phyloP scores from a whole-genome alignment of 2,329 filamentous ascomycete species.

The Amauroascus niger region DNA sequence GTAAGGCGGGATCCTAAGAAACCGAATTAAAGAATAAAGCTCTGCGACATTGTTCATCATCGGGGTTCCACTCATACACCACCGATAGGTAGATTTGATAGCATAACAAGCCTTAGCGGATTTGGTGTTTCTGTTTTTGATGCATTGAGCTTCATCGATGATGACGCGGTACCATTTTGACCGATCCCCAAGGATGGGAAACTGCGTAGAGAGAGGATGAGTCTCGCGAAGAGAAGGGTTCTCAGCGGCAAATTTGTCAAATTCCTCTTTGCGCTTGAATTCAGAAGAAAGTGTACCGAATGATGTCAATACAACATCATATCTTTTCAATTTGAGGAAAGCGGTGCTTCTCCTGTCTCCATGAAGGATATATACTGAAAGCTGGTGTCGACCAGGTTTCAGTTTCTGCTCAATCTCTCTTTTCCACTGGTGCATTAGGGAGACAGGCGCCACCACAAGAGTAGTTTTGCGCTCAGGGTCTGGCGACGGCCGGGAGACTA shows the following conservation, averaged over 20 bases:
- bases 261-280: constrained; percentile 50
- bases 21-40: constrained; percentile 65
- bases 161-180: constrained; percentile 60
- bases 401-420: constrained; percentile 66
- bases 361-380: constrained; percentile 63
- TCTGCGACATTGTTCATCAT: constrained; percentile 83
- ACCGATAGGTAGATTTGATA: constrained; percentile 53
- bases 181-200: constrained; percentile 52
- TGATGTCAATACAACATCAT: constrained; percentile 69
- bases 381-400: constrained; percentile 43
- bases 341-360: constrained; percentile 47
- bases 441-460: constrained; percentile 72
- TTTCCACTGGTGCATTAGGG: constrained; percentile 75
- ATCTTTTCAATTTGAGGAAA: constrained; percentile 53
- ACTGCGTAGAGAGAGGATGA: constrained; percentile 31
- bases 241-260: constrained; percentile 43
- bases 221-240: constrained; percentile 32
- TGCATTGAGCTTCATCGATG: constrained; percentile 69
- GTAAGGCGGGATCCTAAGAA: constrained; percentile 69
- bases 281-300: constrained; percentile 63
- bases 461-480: constrained; percentile 58
- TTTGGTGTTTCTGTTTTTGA: constrained; percentile 63
- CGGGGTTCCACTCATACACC: constrained; percentile 71
- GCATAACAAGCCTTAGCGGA: constrained; percentile 50
- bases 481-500: constrained; percentile 56